phyloP scores from a whole-genome alignment of 352 stramenopile species.

The Globisporangium solare region DNA sequence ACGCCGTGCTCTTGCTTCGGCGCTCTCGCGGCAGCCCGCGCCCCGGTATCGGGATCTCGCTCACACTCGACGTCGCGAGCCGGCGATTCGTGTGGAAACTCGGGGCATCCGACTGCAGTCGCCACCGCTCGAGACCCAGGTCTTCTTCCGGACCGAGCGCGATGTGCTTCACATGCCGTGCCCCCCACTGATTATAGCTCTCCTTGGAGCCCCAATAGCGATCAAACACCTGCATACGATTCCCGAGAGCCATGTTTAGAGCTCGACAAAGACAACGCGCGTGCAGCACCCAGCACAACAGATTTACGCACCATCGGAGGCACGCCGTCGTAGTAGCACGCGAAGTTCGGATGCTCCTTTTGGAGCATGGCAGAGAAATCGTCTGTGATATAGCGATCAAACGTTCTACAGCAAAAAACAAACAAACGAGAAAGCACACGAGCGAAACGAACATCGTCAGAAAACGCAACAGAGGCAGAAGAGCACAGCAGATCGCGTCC shows the following conservation, averaged over 20 bases:
- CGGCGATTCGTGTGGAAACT: constrained; percentile 10
- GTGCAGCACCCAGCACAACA: too few species aligned
- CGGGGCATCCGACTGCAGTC: constrained; percentile 30
- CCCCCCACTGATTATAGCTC: constrained; percentile 57
- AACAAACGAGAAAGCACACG: constrained; percentile 5
- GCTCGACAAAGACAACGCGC: neutral
- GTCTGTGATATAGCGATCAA: constrained; percentile 60
- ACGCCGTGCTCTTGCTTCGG: constrained; percentile 69
- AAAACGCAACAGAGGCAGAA: too few species aligned
- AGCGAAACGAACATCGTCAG: neutral
- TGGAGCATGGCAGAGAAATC: constrained; percentile 53
- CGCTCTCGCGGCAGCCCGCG: constrained; percentile 29
- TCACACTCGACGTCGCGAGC: constrained; percentile 14
- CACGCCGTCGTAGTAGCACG: constrained; percentile 54
- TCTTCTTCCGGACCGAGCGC: constrained; percentile 14
- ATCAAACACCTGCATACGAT: constrained; percentile 23
- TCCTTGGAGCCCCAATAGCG: constrained; percentile 67
- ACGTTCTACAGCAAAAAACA: constrained; percentile 35
- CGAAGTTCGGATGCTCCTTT: constrained; percentile 50
- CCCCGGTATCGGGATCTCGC: constrained; percentile 3
- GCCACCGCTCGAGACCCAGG: constrained; percentile 35
- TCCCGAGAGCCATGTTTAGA: neutral
- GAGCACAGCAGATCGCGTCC: neutral
- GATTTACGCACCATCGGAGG: constrained; percentile 6
- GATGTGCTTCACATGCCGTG: constrained; percentile 40